Percentiles rank a stretch among this genome's conserved stretches.
Evolutionary conservation across 2,329 filamentous ascomycete species (phyloP).

Genomic region (Aspergillus sp.): DNA sequence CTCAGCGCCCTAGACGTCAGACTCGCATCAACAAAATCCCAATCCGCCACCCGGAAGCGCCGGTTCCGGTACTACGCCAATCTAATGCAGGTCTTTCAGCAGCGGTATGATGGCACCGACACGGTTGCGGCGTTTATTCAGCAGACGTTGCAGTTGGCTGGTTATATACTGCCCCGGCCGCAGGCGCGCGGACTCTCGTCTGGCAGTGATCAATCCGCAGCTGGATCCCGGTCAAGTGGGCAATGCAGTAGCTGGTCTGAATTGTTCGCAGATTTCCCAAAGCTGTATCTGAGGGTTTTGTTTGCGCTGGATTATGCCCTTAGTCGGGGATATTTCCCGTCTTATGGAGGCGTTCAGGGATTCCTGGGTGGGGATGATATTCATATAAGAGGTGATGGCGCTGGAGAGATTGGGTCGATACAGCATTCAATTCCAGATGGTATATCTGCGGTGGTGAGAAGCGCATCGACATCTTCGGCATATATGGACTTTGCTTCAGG

Average conservation of each 20-base stretch:
- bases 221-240: background rate
- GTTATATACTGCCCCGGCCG: background rate
- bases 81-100: slow-evolving; percentile 7
- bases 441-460: too few relatives aligned
- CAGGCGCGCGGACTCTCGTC: too few relatives aligned
- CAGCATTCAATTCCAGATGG: too few relatives aligned
- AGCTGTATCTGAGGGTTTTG: background rate
- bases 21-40: slow-evolving; percentile 6
- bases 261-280: background rate
- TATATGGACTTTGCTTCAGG: too few relatives aligned
- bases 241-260: slow-evolving; percentile 1
- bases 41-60: slow-evolving; percentile 6
- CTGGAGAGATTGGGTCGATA: too few relatives aligned
- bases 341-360: background rate
- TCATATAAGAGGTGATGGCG: background rate
- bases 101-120: slow-evolving; percentile 7
- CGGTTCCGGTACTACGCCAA: slow-evolving; percentile 10
- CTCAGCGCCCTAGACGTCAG: background rate
- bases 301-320: slow-evolving; percentile 2
- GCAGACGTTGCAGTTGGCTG: slow-evolving; percentile 1
- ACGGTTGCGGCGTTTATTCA: slow-evolving; percentile 4
- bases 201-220: too few relatives aligned
- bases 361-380: background rate
- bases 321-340: slow-evolving; percentile 1
- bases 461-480: too few relatives aligned